These are phyloP conservation scores for Pelargonium myrrhifolium DNA, from an alignment of 441 rosid genomes.

Conservation along the genomic window DNA sequence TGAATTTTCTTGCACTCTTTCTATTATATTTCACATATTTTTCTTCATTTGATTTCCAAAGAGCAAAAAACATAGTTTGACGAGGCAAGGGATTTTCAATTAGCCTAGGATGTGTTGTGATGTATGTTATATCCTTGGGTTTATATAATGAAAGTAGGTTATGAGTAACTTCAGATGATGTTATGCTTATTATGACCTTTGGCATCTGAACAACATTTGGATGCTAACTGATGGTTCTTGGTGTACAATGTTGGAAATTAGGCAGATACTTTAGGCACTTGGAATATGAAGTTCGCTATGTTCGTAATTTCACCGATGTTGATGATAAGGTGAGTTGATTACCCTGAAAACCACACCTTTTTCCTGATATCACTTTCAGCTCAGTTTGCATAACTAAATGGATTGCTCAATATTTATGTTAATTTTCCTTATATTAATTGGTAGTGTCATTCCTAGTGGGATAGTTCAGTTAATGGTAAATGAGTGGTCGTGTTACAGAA, in stretches of 20 bases:
- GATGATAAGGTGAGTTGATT: conserved; percentile 57
- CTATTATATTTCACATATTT: not conserved
- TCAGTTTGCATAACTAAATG: not conserved
- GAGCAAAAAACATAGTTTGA: not conserved
- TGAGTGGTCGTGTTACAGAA: too few species aligned
- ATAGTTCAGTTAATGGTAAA: too few species aligned
- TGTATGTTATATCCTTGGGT: not conserved
- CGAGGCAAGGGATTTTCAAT: not conserved
- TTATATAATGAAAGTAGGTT: not conserved
- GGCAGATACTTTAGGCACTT: conserved; percentile 58
- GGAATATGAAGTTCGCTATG: conserved; percentile 56
- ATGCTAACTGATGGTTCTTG: conserved; percentile 1
- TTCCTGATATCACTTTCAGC: conserved; percentile 5
- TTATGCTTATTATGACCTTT: not conserved
- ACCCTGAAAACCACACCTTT: not conserved
- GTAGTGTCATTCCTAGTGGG: not conserved
- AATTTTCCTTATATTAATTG: not conserved
- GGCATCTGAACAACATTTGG: not conserved
- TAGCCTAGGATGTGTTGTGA: not conserved
- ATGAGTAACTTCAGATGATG: too few species aligned
- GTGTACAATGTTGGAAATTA: conserved; percentile 13
- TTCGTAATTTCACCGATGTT: conserved; percentile 59
- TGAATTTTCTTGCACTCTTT: not conserved
- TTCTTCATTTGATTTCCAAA: not conserved
- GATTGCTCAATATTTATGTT: not conserved